These are phyloP conservation scores for Rhizopogon parksii DNA, from an alignment of 1,284 basidiomycete species.

Conservation along the genomic window DNA sequence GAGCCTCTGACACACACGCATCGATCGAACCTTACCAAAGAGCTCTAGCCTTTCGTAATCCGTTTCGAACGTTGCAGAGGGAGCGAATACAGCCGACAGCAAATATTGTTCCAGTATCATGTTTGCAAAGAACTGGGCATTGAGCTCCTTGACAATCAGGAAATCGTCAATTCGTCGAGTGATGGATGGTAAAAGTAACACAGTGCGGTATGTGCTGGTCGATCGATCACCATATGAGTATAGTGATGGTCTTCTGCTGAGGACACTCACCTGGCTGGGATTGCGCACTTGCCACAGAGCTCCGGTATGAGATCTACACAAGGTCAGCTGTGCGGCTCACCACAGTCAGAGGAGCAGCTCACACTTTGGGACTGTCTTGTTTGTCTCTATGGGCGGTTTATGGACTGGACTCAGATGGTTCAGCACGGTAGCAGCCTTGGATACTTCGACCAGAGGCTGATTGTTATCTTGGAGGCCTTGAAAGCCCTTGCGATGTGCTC, in stretches of 20 bases:
- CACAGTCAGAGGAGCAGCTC: conserved; percentile 15
- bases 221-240: conserved; percentile 3
- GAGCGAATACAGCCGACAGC: conserved; percentile 59
- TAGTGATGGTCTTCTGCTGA: background rate
- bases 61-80: conserved; percentile 56
- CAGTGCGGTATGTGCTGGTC: conserved; percentile 55
- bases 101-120: conserved; percentile 53
- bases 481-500: conserved; percentile 52
- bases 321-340: conserved; percentile 16
- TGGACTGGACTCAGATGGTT: conserved; percentile 52
- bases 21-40: conserved; percentile 43
- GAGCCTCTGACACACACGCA: conserved; percentile 4
- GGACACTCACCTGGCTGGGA: conserved; percentile 59
- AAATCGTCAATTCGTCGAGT: conserved; percentile 61
- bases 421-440: conserved; percentile 38
- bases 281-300: conserved; percentile 60
- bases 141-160: conserved; percentile 69
- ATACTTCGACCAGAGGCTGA: conserved; percentile 70
- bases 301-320: conserved; percentile 69
- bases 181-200: conserved; percentile 65
- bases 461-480: conserved; percentile 50
- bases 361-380: conserved; percentile 50
- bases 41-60: conserved; percentile 80
- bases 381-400: conserved; percentile 27
- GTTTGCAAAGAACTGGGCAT: conserved; percentile 59